Evolutionary conservation across 1,284 basidiomycete species (phyloP), one percentile per base, ranked within the genome.

Genomic region (Pseudozyma flocculosa): DNA sequence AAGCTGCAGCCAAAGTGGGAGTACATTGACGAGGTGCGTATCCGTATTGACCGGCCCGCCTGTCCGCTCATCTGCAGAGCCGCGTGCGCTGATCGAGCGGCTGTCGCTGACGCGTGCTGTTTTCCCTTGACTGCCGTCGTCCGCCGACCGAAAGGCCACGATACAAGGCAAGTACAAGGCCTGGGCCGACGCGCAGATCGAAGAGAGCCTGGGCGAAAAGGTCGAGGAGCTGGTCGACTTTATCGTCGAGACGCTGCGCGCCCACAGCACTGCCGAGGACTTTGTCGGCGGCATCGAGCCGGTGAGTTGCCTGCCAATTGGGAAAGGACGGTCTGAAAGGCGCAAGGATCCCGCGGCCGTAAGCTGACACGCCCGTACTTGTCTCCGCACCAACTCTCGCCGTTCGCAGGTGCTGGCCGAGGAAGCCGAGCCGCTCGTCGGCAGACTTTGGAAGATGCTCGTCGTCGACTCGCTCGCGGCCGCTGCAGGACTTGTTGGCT

Each of bases 321-420:
- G n/a, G n/a, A n/a, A n/a, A n/a, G 11, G 43, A 30, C 22, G n/a
- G n/a, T n/a, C n/a, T 36, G 42, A 34, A 18, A 8, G 42, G 9
- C 15, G 32, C 19, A 11, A 26, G 43, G 9, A 9, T 44, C 24
- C 10, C 9, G 36, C 17, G 9, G 8, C 9, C n/a, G 18, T 45
- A 17, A 17, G n/a, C 39, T n/a, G 4, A n/a, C n/a, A n/a, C n/a
- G n/a, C n/a, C n/a, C n/a, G n/a, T n/a, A n/a, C n/a, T n/a, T n/a
- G n/a, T n/a, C n/a, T n/a, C n/a, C n/a, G n/a, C n/a, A n/a, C n/a
- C n/a, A n/a, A n/a, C n/a, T n/a, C n/a, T n/a, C n/a, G n/a, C n/a
- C n/a, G n/a, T n/a, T n/a, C n/a, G n/a, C 48, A 69, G 66, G 66
- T 69, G 2, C 48, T 76, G 45, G 73, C 64, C 24, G 73, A 75